These are phyloP conservation scores for Pinus taeda DNA, from an alignment of 75 land plant species.

Conservation along the genomic window DNA sequence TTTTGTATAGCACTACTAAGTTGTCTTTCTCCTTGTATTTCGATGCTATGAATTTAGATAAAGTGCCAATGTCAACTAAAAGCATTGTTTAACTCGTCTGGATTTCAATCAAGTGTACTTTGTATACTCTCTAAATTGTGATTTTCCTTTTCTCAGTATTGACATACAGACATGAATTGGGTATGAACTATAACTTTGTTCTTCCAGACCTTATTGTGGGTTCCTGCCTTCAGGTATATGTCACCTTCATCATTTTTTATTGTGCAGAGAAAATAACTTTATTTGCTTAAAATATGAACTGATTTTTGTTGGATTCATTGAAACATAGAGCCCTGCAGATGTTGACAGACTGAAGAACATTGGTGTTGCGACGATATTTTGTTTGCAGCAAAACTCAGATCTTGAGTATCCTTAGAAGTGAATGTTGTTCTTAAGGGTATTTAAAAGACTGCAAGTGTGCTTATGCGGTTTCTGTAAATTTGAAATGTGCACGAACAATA, in stretches of 20 bases:
- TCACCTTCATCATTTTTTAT: background rate
- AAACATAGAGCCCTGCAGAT: constrained; percentile 78
- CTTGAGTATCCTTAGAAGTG: constrained; percentile 77
- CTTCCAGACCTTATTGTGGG: constrained; percentile 96
- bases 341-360: constrained; percentile 79
- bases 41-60: background rate
- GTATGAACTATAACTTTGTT: constrained; percentile 93
- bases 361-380: constrained; percentile 87
- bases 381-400: constrained; percentile 92
- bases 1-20: background rate
- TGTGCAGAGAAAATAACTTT: background rate
- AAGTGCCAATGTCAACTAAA: background rate
- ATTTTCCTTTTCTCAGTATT: constrained; percentile 43
- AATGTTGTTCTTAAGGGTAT: background rate
- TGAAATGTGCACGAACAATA: background rate
- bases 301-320: background rate
- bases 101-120: background rate
- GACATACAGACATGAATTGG: constrained; percentile 93
- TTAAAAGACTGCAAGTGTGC: background rate
- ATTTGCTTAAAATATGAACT: background rate
- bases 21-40: background rate
- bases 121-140: background rate
- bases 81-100: background rate
- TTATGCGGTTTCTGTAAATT: background rate
- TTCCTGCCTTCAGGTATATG: constrained; percentile 91